Evolutionary conservation across 441 rosid species (phyloP), one percentile per base, ranked within the genome.

Genomic region (Populus trichocarpa): DNA sequence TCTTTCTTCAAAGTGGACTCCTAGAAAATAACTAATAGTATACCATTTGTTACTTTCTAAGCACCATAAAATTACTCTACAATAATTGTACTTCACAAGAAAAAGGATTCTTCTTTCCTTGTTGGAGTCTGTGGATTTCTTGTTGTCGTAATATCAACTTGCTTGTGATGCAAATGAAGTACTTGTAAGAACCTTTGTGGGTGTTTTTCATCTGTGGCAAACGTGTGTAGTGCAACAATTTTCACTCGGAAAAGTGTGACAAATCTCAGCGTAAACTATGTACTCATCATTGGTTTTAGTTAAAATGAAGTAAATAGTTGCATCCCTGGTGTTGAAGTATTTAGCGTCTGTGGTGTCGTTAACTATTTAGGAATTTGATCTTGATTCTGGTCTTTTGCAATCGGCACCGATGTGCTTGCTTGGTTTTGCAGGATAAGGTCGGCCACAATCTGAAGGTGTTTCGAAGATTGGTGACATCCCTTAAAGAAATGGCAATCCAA

Each of bases 391-490:
- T 46, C 20, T 46, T 14, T 46, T 46, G 57, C 20, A 46, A 46
- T 46, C 6, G 18, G 20, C 16, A 46, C 57, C 6, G 57, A 23
- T 23, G 67, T 64, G 25, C 11, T 64, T 8, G 28, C 67, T 64
- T 64, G 67, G 67, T 66, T 69, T 83, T 32, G 22, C 90, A 93
- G 99, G 94, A 91, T 57, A 96, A 96, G 85, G 83, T 88, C 2
- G 97, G 97, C 70, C 94, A 84, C 83, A 82, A 86, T 82, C 89
- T 93, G 28, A 96, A 90, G 87, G 88, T 93, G 69, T 96, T 96
- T 85, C 85, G 86, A 23, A 86, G 99, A 82, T 84, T 92, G 74
- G 97, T 90, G 64, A 78, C 89, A 20, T 87, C 94, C 6, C 90
- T 96, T 18, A 90, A 96, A 85, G 99, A 93, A 88, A 80, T 86